A percentile compares a stretch with the other conserved stretches of the same genome.
These are phyloP conservation scores for Penicillium cosmopolitanum DNA, from an alignment of 495 filamentous ascomycete species.

Conservation along the genomic window DNA sequence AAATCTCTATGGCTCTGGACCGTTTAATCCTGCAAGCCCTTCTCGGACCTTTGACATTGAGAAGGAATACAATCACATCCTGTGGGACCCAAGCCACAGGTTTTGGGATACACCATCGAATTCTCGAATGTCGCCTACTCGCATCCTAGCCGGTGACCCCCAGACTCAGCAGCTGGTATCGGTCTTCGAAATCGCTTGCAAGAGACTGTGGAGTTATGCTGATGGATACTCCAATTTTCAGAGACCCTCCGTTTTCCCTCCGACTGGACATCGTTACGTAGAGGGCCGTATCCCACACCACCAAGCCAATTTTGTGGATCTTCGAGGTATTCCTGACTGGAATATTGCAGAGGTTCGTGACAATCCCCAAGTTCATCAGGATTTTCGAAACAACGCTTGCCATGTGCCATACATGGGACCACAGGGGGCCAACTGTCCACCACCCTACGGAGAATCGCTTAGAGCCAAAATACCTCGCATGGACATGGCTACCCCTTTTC, in stretches of 20 bases:
- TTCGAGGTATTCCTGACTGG: neutral
- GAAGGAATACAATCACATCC: neutral
- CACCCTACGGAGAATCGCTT: neutral
- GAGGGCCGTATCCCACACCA: neutral
- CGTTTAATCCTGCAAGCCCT: neutral
- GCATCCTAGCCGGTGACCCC: neutral
- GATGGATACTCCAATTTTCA: neutral
- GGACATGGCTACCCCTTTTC: neutral
- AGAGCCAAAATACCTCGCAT: neutral
- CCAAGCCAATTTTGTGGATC: neutral
- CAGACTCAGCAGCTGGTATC: neutral
- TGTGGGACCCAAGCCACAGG: neutral
- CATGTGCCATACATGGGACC: slow-evolving; percentile 11
- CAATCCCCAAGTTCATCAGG: neutral
- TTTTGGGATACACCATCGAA: neutral
- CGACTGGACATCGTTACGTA: neutral
- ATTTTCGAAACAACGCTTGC: slow-evolving; percentile 1
- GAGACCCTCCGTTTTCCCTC: neutral
- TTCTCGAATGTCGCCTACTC: neutral
- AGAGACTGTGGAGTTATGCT: neutral
- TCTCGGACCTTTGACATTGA: neutral
- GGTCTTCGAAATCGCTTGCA: neutral
- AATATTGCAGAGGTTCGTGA: slow-evolving; percentile 1
- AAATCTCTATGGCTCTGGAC: no score
- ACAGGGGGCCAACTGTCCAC: neutral